These are phyloP conservation scores for Posidonia oceanica DNA, from an alignment of 116 monocot species.

Conservation along the genomic window DNA sequence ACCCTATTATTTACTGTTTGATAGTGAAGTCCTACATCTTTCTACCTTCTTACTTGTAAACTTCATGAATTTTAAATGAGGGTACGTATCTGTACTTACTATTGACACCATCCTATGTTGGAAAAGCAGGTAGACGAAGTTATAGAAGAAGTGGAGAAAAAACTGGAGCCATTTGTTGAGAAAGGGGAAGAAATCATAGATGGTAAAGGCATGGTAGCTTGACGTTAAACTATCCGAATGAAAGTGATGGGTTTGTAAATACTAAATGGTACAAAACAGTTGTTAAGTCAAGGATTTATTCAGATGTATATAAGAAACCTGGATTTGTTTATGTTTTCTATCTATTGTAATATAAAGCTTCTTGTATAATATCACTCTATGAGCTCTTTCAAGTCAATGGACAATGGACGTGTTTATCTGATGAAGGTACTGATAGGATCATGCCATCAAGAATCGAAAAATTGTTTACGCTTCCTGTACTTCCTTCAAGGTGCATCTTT, in stretches of 20 bases:
- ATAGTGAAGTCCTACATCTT: too few species aligned
- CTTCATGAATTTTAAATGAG: too few species aligned
- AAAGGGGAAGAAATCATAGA: constrained; percentile 1
- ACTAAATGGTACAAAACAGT: neutral
- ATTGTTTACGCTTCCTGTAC: too few species aligned
- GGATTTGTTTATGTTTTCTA: neutral
- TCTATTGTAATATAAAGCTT: neutral
- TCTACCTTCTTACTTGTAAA: too few species aligned
- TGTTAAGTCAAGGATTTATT: neutral
- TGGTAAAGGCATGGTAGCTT: neutral
- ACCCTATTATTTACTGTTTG: too few species aligned
- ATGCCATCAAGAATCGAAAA: too few species aligned
- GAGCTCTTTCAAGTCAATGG: neutral
- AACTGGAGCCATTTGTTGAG: constrained; percentile 1
- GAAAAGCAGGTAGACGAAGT: neutral
- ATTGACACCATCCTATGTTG: neutral
- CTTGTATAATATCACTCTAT: neutral
- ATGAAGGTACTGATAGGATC: too few species aligned
- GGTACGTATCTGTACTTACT: neutral
- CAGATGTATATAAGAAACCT: neutral
- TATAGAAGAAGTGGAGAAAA: constrained; percentile 1
- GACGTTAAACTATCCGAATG: neutral
- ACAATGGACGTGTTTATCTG: neutral
- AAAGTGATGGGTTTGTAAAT: neutral
- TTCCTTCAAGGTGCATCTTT: too few species aligned